phyloP scores from a whole-genome alignment of 2,329 filamentous ascomycete species.

The Fusarium odoratissimum region DNA sequence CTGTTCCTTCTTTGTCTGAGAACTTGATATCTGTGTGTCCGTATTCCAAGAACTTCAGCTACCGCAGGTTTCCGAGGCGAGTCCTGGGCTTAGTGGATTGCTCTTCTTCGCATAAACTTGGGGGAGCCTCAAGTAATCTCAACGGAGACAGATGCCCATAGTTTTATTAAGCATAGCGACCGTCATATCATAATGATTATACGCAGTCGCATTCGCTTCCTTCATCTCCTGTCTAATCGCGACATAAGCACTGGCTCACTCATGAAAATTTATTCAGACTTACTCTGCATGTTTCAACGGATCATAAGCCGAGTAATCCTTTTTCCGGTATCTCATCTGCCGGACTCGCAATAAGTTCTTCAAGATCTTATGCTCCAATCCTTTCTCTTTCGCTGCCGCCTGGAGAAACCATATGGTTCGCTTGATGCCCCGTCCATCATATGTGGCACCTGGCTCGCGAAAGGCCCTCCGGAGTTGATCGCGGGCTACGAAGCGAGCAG shows the following conservation, averaged over 20 bases:
- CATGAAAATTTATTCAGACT: slow-evolving; percentile 21
- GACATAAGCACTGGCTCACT: slow-evolving; percentile 2
- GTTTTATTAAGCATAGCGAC: slow-evolving; percentile 79
- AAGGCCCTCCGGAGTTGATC: slow-evolving; percentile 71
- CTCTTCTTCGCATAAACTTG: not conserved
- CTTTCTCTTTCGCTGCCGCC: slow-evolving; percentile 70
- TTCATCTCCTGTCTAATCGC: slow-evolving; percentile 32
- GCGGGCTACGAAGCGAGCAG: slow-evolving; percentile 71
- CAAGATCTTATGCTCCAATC: slow-evolving; percentile 78
- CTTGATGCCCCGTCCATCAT: slow-evolving; percentile 64
- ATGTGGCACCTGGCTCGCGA: slow-evolving; percentile 57
- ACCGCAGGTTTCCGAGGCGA: not conserved
- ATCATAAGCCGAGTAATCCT: slow-evolving; percentile 8
- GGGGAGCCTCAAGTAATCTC: slow-evolving; percentile 7
- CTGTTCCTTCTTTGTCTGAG: not conserved
- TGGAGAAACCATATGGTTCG: slow-evolving; percentile 78
- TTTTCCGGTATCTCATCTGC: slow-evolving; percentile 27
- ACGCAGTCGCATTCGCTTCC: slow-evolving; percentile 51
- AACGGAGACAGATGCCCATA: slow-evolving; percentile 73
- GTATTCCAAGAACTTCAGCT: not conserved
- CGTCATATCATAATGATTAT: slow-evolving; percentile 75
- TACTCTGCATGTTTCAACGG: slow-evolving; percentile 41
- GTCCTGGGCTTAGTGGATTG: not conserved
- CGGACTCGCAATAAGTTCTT: slow-evolving; percentile 69
- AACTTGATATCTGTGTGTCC: not conserved